Conservation (phyloP, 768 basidiomycete genomes). For the Tulasnella sp. region DNA sequence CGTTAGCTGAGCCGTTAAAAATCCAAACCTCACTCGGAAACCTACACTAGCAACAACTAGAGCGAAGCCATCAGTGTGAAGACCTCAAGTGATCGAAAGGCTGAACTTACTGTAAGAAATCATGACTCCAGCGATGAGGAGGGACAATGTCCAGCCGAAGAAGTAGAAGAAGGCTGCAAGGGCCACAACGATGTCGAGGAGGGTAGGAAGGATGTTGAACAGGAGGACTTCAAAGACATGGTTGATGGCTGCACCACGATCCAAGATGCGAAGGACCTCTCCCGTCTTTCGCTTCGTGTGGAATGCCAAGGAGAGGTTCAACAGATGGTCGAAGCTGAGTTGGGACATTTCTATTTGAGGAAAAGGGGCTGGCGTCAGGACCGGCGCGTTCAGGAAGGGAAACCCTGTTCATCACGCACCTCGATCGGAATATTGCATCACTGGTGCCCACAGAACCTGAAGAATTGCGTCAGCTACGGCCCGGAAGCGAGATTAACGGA, state of each 20-base stretch:
- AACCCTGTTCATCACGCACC: slow-evolving; percentile 38
- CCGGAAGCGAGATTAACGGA: not conserved
- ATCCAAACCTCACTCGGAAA: not conserved
- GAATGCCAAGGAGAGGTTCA: slow-evolving; percentile 82
- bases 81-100: not conserved
- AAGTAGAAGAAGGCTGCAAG: slow-evolving; percentile 38
- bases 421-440: slow-evolving; percentile 84
- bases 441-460: slow-evolving; percentile 74
- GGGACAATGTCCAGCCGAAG: slow-evolving; percentile 37
- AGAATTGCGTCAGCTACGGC: not conserved
- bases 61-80: slow-evolving; percentile 19
- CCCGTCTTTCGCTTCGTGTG: slow-evolving; percentile 81
- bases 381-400: not conserved
- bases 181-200: slow-evolving; percentile 74
- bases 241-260: slow-evolving; percentile 83
- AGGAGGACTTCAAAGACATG: slow-evolving; percentile 70
- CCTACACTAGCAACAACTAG: slow-evolving; percentile 47
- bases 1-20: slow-evolving; percentile 31
- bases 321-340: slow-evolving; percentile 78
- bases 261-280: slow-evolving; percentile 75
- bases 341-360: slow-evolving; percentile 67
- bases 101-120: slow-evolving; percentile 58
- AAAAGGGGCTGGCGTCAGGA: slow-evolving; percentile 19
- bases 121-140: slow-evolving; percentile 70
- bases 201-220: slow-evolving; percentile 79